phyloP scores from a whole-genome alignment of 495 filamentous ascomycete species.

The Darksidea phi region DNA sequence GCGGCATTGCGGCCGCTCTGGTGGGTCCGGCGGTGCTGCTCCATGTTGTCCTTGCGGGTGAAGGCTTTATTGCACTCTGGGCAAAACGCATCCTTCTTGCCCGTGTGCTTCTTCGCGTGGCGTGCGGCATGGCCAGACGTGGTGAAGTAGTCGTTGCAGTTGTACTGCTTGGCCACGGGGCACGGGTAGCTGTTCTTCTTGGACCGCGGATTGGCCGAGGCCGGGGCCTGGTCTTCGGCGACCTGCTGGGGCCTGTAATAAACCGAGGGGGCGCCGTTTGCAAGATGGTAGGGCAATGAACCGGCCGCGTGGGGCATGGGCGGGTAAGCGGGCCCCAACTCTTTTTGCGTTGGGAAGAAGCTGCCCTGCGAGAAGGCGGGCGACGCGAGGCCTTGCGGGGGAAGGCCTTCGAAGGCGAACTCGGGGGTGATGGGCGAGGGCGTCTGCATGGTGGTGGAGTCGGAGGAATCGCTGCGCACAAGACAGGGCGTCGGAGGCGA shows the following conservation, averaged over 20 bases:
- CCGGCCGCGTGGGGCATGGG: conserved; percentile 24
- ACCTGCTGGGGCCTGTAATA: conserved; percentile 24
- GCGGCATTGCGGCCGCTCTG: conserved; percentile 41
- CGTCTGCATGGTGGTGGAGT: conserved; percentile 39
- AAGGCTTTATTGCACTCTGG: conserved; percentile 91
- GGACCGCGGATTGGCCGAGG: conserved; percentile 29
- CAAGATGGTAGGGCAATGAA: conserved; percentile 25
- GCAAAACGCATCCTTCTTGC: conserved; percentile 89
- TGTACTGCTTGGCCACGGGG: conserved; percentile 50
- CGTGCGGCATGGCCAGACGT: conserved; percentile 96
- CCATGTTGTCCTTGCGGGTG: conserved; percentile 97
- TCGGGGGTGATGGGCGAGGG: conserved; percentile 45
- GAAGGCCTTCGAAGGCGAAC: conserved; percentile 32
- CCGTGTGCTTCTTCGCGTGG: conserved; percentile 94
- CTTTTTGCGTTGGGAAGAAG: conserved; percentile 28
- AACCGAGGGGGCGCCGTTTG: conserved; percentile 13
- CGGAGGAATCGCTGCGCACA: conserved; percentile 39
- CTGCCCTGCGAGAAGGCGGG: conserved; percentile 21
- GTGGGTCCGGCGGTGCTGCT: conserved; percentile 92
- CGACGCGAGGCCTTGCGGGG: conserved; percentile 19
- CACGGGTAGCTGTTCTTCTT: conserved; percentile 67
- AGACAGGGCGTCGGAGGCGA: conserved; percentile 44
- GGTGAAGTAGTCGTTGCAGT: conserved; percentile 63
- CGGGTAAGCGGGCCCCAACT: conserved; percentile 28
- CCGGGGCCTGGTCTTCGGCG: conserved; percentile 13